Conservation (phyloP, 148 eudicot genomes). For the Euryodendron excelsum region DNA sequence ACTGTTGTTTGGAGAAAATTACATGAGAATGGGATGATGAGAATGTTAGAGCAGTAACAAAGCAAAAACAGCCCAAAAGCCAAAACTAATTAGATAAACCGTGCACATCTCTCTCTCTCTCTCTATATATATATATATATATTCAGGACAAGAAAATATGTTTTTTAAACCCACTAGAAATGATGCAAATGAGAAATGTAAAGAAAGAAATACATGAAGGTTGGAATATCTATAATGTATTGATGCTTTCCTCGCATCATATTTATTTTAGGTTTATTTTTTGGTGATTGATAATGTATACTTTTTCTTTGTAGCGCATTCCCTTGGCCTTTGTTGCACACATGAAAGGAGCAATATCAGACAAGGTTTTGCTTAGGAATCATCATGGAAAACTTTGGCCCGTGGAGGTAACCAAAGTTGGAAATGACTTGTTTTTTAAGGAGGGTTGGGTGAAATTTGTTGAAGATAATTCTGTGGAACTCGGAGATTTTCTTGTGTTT, state of each 20-base stretch:
- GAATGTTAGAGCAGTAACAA: too few species aligned
- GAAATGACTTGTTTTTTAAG: background rate
- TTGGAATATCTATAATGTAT: background rate
- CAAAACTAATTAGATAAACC: too few species aligned
- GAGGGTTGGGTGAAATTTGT: constrained; percentile 23
- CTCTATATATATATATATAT: too few species aligned
- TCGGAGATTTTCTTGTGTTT: constrained; percentile 18
- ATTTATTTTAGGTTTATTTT: background rate
- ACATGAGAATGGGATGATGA: too few species aligned
- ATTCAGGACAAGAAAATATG: too few species aligned
- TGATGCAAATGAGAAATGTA: background rate
- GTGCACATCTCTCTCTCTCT: too few species aligned
- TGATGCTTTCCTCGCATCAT: background rate
- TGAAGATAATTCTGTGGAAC: constrained; percentile 9
- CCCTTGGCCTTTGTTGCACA: background rate
- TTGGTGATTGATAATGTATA: background rate
- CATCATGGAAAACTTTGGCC: constrained; percentile 17
- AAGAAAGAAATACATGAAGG: background rate
- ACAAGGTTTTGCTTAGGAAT: constrained; percentile 20
- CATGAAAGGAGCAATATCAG: constrained; percentile 4
- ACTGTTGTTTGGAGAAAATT: too few species aligned
- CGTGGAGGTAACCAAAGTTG: constrained; percentile 6
- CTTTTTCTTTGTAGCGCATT: background rate
- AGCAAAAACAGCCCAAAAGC: too few species aligned
- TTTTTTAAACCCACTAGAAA: too few species aligned